Conservation (phyloP, 805 yeast species). For the Brettanomyces sp. region DNA sequence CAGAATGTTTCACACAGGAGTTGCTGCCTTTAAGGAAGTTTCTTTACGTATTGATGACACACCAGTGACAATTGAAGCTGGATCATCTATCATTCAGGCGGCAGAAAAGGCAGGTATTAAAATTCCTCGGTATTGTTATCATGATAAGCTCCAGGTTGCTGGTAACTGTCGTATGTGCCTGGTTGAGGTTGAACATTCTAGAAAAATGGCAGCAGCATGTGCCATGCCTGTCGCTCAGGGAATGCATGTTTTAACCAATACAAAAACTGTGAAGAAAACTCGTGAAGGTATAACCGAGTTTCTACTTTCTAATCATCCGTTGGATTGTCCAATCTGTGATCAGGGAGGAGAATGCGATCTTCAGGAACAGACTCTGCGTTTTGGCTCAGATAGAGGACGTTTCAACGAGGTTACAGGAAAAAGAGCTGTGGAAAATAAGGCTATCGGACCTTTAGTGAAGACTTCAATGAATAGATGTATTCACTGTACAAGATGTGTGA, state of each 20-base stretch:
- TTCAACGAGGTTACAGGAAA: slow-evolving; percentile 75
- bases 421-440: slow-evolving; percentile 85
- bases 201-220: slow-evolving; percentile 84
- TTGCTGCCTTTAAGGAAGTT: slow-evolving; percentile 15
- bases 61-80: slow-evolving; percentile 71
- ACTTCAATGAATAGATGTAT: slow-evolving; percentile 90
- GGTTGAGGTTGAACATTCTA: slow-evolving; percentile 83
- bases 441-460: slow-evolving; percentile 81
- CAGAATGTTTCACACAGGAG: slow-evolving; percentile 2
- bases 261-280: slow-evolving; percentile 70
- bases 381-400: slow-evolving; percentile 82
- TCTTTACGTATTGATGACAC: slow-evolving; percentile 55
- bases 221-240: slow-evolving; percentile 89
- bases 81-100: slow-evolving; percentile 83
- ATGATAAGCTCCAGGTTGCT: slow-evolving; percentile 82
- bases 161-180: slow-evolving; percentile 93
- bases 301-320: slow-evolving; percentile 80
- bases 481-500: slow-evolving; percentile 85
- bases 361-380: slow-evolving; percentile 78
- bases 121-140: slow-evolving; percentile 86
- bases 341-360: slow-evolving; percentile 94
- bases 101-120: slow-evolving; percentile 85
- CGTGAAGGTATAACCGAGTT: slow-evolving; percentile 89
- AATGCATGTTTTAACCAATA: slow-evolving; percentile 75
- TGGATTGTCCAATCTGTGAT: slow-evolving; percentile 89